A percentile compares a stretch with the other conserved stretches of the same genome.
Evolutionary conservation across 2,329 filamentous ascomycete genomes (phyloP).

Genomic region (Alternaria conjuncta): DNA sequence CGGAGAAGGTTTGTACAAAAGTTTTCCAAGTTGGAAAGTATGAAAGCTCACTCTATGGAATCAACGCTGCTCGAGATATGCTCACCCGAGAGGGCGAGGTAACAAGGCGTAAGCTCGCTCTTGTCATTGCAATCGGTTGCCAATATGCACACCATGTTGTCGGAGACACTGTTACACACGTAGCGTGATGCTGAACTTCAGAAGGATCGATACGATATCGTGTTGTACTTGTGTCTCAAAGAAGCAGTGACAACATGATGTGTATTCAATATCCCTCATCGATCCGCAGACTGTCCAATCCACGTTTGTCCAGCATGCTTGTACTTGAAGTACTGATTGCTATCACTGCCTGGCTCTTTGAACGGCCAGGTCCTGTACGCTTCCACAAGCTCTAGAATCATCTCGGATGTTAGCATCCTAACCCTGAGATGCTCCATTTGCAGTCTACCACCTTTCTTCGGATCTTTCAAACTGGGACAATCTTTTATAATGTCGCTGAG

Average conservation of each 20-base stretch:
- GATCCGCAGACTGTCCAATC: neutral
- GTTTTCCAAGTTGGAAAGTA: neutral
- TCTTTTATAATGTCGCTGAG: slow-evolving; percentile 33
- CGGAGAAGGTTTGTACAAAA: neutral
- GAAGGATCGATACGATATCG: neutral
- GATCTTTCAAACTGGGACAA: slow-evolving; percentile 37
- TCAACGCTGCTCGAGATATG: neutral
- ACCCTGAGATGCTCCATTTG: slow-evolving; percentile 39
- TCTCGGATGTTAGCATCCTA: slow-evolving; percentile 40
- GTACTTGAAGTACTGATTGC: slow-evolving; percentile 33
- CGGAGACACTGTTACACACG: neutral
- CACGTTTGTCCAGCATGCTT: neutral
- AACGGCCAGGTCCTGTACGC: slow-evolving; percentile 48
- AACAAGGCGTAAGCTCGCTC: neutral
- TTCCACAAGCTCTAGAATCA: slow-evolving; percentile 37
- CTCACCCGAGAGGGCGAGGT: neutral
- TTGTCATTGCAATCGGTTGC: neutral
- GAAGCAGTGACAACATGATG: neutral
- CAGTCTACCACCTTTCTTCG: slow-evolving; percentile 40
- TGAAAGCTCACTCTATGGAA: neutral
- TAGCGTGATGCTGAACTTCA: neutral
- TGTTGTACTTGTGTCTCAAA: neutral
- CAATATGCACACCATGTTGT: neutral
- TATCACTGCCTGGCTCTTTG: slow-evolving; percentile 28
- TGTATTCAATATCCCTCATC: neutral